These are phyloP conservation scores for Chamaecyparis obtusa DNA, from an alignment of 75 land plant species.

Conservation along the genomic window DNA sequence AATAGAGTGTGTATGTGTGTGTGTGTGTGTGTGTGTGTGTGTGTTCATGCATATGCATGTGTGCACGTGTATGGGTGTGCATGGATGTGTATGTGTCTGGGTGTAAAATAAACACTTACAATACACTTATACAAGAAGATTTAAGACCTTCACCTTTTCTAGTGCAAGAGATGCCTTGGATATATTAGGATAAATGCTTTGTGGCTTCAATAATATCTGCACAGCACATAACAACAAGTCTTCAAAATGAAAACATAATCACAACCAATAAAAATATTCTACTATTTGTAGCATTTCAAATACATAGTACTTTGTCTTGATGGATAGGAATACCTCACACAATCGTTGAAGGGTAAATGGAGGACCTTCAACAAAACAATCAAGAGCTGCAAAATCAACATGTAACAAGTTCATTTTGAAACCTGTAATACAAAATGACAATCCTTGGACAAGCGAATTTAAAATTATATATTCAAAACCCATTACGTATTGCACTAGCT, in stretches of 20 bases:
- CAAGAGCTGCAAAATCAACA: constrained; percentile 46
- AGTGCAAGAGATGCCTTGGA: constrained; percentile 8
- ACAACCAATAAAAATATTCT: neutral
- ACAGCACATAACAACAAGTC: neutral
- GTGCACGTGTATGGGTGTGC: no score
- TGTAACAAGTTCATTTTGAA: neutral
- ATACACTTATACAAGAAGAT: neutral
- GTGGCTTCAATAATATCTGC: constrained; percentile 11
- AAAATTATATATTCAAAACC: neutral
- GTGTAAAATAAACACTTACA: neutral
- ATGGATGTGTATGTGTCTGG: no score
- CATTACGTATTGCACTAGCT: neutral
- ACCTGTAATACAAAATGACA: neutral
- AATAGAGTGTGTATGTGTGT: no score
- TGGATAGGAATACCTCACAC: constrained; percentile 64
- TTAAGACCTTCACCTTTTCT: constrained; percentile 4
- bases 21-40: no score
- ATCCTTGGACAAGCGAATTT: neutral
- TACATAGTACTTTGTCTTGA: neutral
- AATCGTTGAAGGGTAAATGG: constrained; percentile 91
- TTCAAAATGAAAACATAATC: neutral
- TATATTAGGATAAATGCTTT: constrained; percentile 11
- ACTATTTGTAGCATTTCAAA: constrained; percentile 3
- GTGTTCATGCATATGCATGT: no score
- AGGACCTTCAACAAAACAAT: constrained; percentile 71